Evolutionary conservation across 192 early-diverging fungal species (phyloP).

Genomic region (Kappamyces sp.): DNA sequence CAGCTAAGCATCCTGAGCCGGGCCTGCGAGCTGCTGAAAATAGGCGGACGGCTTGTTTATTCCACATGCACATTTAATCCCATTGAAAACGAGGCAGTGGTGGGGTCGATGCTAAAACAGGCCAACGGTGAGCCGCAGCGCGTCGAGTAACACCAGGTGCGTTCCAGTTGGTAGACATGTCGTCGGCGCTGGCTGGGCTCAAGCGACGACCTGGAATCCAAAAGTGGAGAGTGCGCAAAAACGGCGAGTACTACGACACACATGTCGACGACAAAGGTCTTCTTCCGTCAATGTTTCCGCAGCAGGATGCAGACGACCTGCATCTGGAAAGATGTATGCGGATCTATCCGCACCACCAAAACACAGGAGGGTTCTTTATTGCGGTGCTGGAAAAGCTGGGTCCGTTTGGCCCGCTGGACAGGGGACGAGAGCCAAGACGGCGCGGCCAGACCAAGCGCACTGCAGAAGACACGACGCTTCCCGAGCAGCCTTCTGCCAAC

Average conservation of each 20-base stretch:
- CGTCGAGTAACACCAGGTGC: conserved; percentile 49
- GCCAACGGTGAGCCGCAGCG: conserved; percentile 39
- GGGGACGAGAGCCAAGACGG: conserved; percentile 17
- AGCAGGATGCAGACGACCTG: conserved; percentile 23
- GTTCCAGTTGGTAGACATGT: conserved; percentile 82
- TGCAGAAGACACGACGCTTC: too few species aligned
- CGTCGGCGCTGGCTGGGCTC: conserved; percentile 67
- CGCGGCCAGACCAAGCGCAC: conserved; percentile 10
- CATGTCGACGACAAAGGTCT: conserved; percentile 20
- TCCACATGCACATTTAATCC: conserved; percentile 99
- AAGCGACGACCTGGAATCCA: conserved; percentile 74
- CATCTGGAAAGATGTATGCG: conserved; percentile 60
- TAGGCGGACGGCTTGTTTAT: conserved; percentile 90
- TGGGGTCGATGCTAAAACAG: conserved; percentile 69
- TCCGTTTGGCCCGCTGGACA: conserved; percentile 55
- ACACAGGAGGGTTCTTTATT: conserved; percentile 99
- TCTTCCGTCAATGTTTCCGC: conserved; percentile 37
- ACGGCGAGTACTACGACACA: conserved; percentile 42
- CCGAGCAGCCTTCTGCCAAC: too few species aligned
- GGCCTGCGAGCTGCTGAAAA: conserved; percentile 78
- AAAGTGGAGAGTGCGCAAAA: conserved; percentile 79
- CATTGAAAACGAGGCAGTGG: conserved; percentile 93
- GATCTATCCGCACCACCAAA: conserved; percentile 87
- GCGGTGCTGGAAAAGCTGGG: conserved; percentile 88
- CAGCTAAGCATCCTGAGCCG: conserved; percentile 87